Evolutionary conservation across 148 eudicot genomes (phyloP).

Genomic region (Camellia sinensis): DNA sequence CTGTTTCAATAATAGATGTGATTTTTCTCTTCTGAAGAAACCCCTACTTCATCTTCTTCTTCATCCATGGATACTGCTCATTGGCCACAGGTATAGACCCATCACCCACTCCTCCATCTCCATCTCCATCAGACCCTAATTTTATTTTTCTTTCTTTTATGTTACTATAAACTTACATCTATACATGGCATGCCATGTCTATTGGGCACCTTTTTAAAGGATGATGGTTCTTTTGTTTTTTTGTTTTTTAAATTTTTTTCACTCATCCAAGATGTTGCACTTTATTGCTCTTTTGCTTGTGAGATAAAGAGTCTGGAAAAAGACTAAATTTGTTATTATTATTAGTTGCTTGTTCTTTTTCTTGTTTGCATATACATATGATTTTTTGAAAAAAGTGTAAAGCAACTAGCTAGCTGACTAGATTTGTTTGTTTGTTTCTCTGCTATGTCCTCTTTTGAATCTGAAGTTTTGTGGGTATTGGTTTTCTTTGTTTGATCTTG

Average conservation of each 20-base stretch:
- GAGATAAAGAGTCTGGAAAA: conserved; percentile 19
- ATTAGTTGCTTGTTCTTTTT: conserved; percentile 16
- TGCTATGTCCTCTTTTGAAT: neutral
- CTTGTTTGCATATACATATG: conserved; percentile 19
- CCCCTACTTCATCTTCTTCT: conserved; percentile 16
- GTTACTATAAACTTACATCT: neutral
- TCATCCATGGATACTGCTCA: conserved; percentile 64
- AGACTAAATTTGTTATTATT: conserved; percentile 27
- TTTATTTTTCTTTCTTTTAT: conserved; percentile 4
- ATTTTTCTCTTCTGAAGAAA: conserved; percentile 16
- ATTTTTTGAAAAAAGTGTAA: conserved; percentile 27
- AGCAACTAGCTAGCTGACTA: conserved; percentile 14
- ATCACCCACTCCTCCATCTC: neutral
- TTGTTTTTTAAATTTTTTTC: neutral
- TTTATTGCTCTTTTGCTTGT: conserved; percentile 5
- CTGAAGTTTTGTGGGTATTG: neutral
- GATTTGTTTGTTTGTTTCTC: conserved; percentile 22
- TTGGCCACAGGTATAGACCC: conserved; percentile 73
- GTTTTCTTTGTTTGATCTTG: conserved; percentile 16
- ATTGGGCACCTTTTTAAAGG: neutral
- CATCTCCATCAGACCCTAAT: neutral
- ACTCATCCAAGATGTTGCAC: neutral
- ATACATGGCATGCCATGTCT: neutral
- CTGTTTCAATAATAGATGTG: conserved; percentile 20
- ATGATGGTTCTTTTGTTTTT: neutral